A percentile compares a stretch with the other conserved stretches of the same genome.
These are phyloP conservation scores for Lupinus albus DNA, from an alignment of 306 rosid species.

Conservation along the genomic window DNA sequence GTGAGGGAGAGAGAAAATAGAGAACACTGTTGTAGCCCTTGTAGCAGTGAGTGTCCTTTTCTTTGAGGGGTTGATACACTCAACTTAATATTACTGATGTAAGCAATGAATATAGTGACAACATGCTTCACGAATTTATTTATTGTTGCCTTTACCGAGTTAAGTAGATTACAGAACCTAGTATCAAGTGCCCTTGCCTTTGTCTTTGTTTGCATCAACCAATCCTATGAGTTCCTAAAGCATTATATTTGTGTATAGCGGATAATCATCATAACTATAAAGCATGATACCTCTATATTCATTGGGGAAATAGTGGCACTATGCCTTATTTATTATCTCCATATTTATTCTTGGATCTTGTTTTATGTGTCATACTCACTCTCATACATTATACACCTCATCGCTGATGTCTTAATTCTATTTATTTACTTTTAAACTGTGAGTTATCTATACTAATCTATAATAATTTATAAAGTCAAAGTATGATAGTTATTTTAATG, in stretches of 20 bases:
- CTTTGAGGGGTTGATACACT: conserved; percentile 10
- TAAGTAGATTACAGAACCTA: conserved; percentile 23
- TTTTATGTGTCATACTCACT: not conserved
- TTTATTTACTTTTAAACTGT: too few species aligned
- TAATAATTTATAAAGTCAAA: too few species aligned
- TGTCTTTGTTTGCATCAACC: conserved; percentile 24
- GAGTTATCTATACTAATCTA: too few species aligned
- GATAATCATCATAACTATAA: conserved; percentile 3
- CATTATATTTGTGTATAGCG: conserved; percentile 28
- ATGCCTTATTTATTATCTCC: not conserved
- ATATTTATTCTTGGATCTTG: not conserved
- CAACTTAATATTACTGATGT: conserved; percentile 50
- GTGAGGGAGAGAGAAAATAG: conserved; percentile 40
- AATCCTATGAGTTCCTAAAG: conserved; percentile 28
- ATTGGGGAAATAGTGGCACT: conserved; percentile 7
- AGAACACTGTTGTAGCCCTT: conserved; percentile 44
- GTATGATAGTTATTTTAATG: too few species aligned
- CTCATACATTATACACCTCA: not conserved
- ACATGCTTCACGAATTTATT: conserved; percentile 45
- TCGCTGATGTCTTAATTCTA: not conserved
- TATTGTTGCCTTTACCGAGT: conserved; percentile 37
- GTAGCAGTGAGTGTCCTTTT: conserved; percentile 54
- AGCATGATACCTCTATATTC: not conserved
- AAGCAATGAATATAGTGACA: conserved; percentile 51
- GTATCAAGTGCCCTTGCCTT: not conserved